These are phyloP conservation scores for Colletotrichum gloeosporioides DNA, from an alignment of 2,329 filamentous ascomycete genomes.

Conservation along the genomic window DNA sequence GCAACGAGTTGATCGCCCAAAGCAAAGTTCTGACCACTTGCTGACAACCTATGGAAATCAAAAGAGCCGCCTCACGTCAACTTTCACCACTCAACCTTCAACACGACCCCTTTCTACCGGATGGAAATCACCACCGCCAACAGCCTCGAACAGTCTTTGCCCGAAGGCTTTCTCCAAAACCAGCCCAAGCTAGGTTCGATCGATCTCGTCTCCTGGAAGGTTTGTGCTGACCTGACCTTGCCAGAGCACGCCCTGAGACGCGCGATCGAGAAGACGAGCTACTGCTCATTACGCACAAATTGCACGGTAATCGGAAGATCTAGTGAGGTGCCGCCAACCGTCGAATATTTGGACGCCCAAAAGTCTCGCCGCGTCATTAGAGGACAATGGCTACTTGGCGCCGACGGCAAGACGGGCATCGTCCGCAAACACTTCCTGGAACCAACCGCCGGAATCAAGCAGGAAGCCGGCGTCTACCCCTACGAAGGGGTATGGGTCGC, in stretches of 20 bases:
- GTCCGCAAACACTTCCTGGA: not conserved
- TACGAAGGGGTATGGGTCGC: not conserved
- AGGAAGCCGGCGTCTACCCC: not conserved
- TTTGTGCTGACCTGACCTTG: not conserved
- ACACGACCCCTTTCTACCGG: not conserved
- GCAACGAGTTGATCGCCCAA: rapidly evolving
- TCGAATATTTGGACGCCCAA: not conserved
- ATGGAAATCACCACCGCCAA: not conserved
- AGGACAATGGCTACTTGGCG: not conserved
- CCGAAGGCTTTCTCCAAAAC: not conserved
- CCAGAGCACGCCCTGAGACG: not conserved
- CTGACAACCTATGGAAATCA: not conserved
- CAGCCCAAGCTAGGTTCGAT: not conserved
- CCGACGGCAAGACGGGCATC: not conserved
- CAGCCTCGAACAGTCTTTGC: not conserved
- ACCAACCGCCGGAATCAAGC: not conserved
- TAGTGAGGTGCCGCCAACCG: not conserved
- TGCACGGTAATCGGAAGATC: not conserved
- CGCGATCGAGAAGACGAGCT: not conserved
- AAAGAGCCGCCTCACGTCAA: not conserved
- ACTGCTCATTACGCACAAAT: not conserved
- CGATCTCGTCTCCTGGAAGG: not conserved
- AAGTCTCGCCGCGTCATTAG: not conserved
- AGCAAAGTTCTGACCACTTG: not conserved
- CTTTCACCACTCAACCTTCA: not conserved